These are phyloP conservation scores for Penicillium glabrum DNA, from an alignment of 2,329 filamentous ascomycete species.

Conservation along the genomic window DNA sequence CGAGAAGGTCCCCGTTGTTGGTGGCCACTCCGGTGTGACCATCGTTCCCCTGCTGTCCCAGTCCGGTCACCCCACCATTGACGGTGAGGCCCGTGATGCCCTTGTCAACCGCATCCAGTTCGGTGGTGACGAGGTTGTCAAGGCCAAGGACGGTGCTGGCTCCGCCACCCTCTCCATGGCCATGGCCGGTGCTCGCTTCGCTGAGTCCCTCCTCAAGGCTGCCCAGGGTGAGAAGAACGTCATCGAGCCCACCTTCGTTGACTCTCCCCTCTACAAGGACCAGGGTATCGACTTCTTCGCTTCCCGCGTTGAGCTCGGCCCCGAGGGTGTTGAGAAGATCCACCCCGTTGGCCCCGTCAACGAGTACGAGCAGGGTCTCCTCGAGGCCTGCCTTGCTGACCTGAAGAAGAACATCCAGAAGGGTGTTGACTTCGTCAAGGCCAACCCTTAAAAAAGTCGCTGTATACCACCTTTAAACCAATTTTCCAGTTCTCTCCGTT, in stretches of 20 bases:
- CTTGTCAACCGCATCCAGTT: conserved; percentile 97
- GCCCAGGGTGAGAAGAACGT: conserved; percentile 92
- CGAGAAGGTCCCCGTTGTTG: conserved; percentile 94
- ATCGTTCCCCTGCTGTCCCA: conserved; percentile 98
- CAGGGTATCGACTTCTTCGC: conserved; percentile 97
- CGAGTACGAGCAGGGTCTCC: conserved; percentile 81
- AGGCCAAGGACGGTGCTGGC: conserved; percentile 97
- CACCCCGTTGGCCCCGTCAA: conserved; percentile 81
- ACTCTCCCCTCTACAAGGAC: conserved; percentile 97
- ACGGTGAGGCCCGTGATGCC: conserved; percentile 69
- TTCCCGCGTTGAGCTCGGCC: conserved; percentile 91
- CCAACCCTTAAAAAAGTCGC: conserved; percentile 49
- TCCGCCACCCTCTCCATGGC: conserved; percentile 99
- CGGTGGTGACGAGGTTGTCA: conserved; percentile 97
- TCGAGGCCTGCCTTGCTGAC: conserved; percentile 76
- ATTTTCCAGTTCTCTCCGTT: conserved; percentile 10
- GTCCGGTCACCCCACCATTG: conserved; percentile 80
- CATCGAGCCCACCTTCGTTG: conserved; percentile 93
- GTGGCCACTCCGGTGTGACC: conserved; percentile 96
- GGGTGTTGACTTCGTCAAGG: conserved; percentile 64
- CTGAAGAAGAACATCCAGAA: conserved; percentile 82
- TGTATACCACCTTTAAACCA: conserved; percentile 20
- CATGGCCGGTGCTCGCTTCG: conserved; percentile 82
- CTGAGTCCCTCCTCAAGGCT: conserved; percentile 91
- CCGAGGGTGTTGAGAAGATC: conserved; percentile 94